Conservation (phyloP, 1,284 basidiomycete genomes). For the Leccinum griseonigrum region DNA sequence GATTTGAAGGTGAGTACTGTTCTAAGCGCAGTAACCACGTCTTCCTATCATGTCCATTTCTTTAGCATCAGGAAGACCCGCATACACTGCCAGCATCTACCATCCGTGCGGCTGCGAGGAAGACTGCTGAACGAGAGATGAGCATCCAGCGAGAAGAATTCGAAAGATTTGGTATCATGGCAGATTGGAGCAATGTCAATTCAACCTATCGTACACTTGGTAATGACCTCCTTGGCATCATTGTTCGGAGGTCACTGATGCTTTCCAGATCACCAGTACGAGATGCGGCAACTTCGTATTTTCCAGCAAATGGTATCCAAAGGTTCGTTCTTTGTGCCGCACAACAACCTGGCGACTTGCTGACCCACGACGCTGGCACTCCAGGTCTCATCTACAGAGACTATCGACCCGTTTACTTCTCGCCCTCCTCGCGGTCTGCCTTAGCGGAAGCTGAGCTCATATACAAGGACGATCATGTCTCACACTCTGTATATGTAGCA, state of each 20-base stretch:
- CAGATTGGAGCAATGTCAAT: constrained; percentile 76
- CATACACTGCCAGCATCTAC: constrained; percentile 52
- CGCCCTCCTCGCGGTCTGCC: constrained; percentile 92
- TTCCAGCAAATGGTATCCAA: constrained; percentile 89
- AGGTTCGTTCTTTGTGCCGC: constrained; percentile 41
- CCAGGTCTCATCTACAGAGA: constrained; percentile 82
- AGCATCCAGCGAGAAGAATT: constrained; percentile 82
- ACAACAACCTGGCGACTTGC: not conserved
- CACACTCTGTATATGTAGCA: constrained; percentile 84
- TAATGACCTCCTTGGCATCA: constrained; percentile 25
- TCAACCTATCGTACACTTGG: constrained; percentile 87
- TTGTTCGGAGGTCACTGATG: not conserved
- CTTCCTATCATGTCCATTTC: constrained; percentile 2
- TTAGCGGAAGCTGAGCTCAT: constrained; percentile 94
- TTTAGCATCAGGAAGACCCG: constrained; percentile 46
- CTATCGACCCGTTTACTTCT: constrained; percentile 92
- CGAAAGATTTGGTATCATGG: constrained; percentile 85
- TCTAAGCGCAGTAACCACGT: not conserved
- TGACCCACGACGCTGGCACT: not conserved
- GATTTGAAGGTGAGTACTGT: constrained; percentile 56
- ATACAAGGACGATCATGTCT: constrained; percentile 88
- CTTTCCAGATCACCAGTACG: constrained; percentile 75
- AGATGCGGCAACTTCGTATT: constrained; percentile 84
- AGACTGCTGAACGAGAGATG: constrained; percentile 78
- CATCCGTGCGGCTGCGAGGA: constrained; percentile 74